These are phyloP conservation scores for Yueomyces sp. DNA, from an alignment of 1,139 yeast species.

Conservation along the genomic window DNA sequence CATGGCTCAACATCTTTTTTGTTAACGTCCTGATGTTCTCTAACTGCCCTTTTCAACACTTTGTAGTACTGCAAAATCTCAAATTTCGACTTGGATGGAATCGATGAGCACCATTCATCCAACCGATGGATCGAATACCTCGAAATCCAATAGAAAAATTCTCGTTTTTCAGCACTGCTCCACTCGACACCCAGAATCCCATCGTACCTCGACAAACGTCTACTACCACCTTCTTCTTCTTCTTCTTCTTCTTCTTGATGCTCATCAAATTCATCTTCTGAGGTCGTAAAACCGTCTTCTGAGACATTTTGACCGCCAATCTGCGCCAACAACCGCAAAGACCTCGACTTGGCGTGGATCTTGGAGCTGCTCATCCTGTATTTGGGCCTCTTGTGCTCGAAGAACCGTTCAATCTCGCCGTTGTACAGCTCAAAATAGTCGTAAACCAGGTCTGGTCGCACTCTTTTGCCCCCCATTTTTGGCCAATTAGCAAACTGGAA, in stretches of 20 bases:
- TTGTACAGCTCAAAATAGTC: slow-evolving; percentile 12
- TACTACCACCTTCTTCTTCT: slow-evolving; percentile 1
- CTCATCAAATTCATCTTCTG: neutral
- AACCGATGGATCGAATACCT: slow-evolving; percentile 21
- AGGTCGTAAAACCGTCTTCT: too few relatives aligned
- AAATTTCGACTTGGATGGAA: slow-evolving; percentile 15
- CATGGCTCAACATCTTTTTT: neutral
- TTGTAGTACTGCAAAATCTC: slow-evolving; percentile 19
- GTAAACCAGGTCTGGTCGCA: slow-evolving; percentile 5
- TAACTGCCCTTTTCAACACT: slow-evolving; percentile 6
- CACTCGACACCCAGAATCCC: slow-evolving; percentile 14
- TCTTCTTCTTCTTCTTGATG: neutral
- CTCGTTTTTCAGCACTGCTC: slow-evolving; percentile 18
- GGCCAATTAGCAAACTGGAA: neutral
- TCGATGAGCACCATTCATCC: slow-evolving; percentile 16
- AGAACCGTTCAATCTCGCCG: slow-evolving; percentile 10
- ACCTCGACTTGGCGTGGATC: too few relatives aligned
- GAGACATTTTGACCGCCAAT: too few relatives aligned
- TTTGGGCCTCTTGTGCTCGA: slow-evolving; percentile 1
- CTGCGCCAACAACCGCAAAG: too few relatives aligned
- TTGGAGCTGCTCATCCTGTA: too few relatives aligned
- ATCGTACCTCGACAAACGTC: neutral
- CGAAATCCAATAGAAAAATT: slow-evolving; percentile 18
- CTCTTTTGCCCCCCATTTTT: slow-evolving; percentile 1
- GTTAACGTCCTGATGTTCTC: too few relatives aligned